Evolutionary conservation across 2,329 filamentous ascomycete species (phyloP).

Genomic region (Venturiaceae sp.): DNA sequence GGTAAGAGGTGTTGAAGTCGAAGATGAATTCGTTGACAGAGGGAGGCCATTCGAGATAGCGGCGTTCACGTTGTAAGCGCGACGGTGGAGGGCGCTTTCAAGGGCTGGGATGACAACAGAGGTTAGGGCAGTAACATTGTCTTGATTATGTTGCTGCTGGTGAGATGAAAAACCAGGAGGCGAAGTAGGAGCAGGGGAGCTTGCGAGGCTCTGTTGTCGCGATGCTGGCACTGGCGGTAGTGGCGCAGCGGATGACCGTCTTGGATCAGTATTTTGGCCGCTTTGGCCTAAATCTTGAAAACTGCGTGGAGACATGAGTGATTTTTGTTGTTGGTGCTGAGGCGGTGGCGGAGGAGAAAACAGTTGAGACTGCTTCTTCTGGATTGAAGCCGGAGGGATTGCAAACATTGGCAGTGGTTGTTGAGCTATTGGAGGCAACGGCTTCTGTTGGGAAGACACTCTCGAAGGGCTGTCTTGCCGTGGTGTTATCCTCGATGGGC

Average conservation of each 20-base stretch:
- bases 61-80: conserved; percentile 49
- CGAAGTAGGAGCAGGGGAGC: conserved; percentile 9
- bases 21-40: background rate
- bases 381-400: background rate
- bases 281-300: background rate
- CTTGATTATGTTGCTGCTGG: conserved; percentile 5
- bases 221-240: background rate
- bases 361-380: background rate
- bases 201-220: background rate
- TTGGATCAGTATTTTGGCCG: background rate
- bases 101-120: conserved; percentile 90
- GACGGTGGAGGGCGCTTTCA: conserved; percentile 79
- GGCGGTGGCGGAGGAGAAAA: conserved; percentile 1
- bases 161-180: background rate
- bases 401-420: conserved; percentile 21
- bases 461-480: conserved; percentile 3
- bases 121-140: conserved; percentile 72
- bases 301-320: background rate
- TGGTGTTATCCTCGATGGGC: conserved; percentile 7
- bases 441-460: conserved; percentile 4
- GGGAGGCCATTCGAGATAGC: conserved; percentile 31
- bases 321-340: background rate
- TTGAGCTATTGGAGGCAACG: conserved; percentile 18
- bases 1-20: background rate
- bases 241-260: conserved; percentile 1